Conservation (phyloP, 164 flowering plant species). For the Vitis rotundifolia region DNA sequence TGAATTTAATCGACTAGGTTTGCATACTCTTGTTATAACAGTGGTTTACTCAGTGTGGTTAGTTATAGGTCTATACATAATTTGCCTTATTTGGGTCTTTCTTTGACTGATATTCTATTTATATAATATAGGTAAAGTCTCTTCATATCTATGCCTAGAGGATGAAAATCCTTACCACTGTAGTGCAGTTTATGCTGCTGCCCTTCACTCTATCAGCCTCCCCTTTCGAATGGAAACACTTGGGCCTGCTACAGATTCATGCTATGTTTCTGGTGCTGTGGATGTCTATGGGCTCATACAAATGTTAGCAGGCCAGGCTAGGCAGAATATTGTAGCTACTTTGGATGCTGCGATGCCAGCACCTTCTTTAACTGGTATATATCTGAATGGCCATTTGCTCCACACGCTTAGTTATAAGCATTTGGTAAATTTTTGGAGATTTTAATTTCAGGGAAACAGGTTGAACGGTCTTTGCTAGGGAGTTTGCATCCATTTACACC, state of each 20-base stretch:
- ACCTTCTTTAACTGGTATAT: conserved; percentile 63
- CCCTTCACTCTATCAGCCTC: conserved; percentile 71
- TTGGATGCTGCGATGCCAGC: conserved; percentile 91
- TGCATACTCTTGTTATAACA: background rate
- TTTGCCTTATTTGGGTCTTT: background rate
- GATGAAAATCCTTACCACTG: conserved; percentile 74
- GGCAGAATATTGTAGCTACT: conserved; percentile 72
- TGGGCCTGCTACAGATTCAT: conserved; percentile 48
- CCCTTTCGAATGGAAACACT: conserved; percentile 72
- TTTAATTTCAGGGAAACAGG: conserved; percentile 37
- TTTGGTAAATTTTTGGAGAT: background rate
- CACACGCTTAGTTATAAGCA: background rate
- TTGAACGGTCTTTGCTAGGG: conserved; percentile 34
- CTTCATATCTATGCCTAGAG: conserved; percentile 47
- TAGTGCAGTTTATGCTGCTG: conserved; percentile 95
- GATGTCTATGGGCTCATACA: conserved; percentile 55
- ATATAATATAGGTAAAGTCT: conserved; percentile 55
- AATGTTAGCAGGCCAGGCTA: conserved; percentile 67
- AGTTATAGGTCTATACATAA: no score
- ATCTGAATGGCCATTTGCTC: background rate
- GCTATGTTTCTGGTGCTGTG: conserved; percentile 49
- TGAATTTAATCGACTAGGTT: background rate
- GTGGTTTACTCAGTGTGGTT: no score
- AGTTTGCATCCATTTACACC: conserved; percentile 79
- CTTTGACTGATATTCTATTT: conserved; percentile 10